Base-by-base conservation (phyloP, 2,329 filamentous ascomycete genomes). In the Botryotinia convoluta region DNA sequence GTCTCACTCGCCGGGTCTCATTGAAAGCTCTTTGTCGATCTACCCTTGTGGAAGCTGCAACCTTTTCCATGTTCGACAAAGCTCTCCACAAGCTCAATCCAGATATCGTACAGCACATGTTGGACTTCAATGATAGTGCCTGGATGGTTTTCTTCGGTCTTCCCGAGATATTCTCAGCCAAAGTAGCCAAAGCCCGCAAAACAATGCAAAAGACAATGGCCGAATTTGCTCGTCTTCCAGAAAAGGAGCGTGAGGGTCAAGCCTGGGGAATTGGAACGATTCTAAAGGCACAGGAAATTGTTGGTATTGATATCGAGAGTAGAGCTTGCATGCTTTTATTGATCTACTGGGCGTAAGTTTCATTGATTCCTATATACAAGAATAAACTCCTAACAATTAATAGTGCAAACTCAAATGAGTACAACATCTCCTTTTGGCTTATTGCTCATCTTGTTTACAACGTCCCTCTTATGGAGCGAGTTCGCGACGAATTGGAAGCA, bases 401-500 rank as follows among this genome's bases (percentile, higher is more conserved):
- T 44, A 74, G 73, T 20, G 71, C 71, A 29, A 74, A 74, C 39
- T 65, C 51, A 26, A 74, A 74, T 63, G 73, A 64, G 26, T 72
- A 64, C 32, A 72, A 72, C n/a, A 62, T 69, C n/a, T 44, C 44
- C 5, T 74, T 74, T 63, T 74, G 73, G 73, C 64, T 72, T 10
- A 68, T 74, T 37, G 62, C 69, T 18, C 63, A 72, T 54, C 32
- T 72, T 20, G 35, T 67, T 39, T 37, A 37, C 9, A 51, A 67
- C 29, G 44, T 57, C 3, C 26, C 44, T n/a, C 73, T 74, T 42
- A 45, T 51, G n/a, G 37, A 54, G n/a, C 39, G n/a, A 32, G 54
- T 74, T 26, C 39, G 35, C 22, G n/a, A 22, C 2, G 73, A 74
- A 32, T 44, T 72, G 9, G 51, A 48, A 35, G 61, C 32, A 29